Base-by-base conservation (phyloP, 2,329 filamentous ascomycete species). In the Neofusicoccum laricinum region DNA sequence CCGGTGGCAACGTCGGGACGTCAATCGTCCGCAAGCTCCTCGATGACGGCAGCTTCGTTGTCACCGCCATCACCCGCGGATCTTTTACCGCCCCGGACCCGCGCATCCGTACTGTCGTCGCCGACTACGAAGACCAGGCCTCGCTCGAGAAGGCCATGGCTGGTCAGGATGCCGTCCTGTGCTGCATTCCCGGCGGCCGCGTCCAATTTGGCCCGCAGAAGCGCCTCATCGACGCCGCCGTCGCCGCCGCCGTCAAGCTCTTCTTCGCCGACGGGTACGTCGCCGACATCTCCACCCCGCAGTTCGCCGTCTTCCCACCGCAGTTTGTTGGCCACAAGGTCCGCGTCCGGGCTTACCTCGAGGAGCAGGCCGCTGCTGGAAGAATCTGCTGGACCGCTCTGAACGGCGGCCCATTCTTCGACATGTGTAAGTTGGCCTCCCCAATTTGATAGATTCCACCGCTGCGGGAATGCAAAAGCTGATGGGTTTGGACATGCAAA, bases 261-360 rank as follows among this genome's bases (percentile, higher is more conserved):
- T 77, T 80, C 68, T 73, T 82, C 36, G 78, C 79, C 12, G 71
- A 74, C 66, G 3, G 75, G 73, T 64, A 73, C 72, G 65, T 75
- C 2, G 68, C 71, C 0, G 63, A 75, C 36, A 53, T 76, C 1
- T 55, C 19, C 10, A 70, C 69, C 4, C 67, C 70, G 61, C 71
- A 72, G 34, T 76, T 64, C 51, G 64, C 51, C 3, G 64, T 72
- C 8, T 2, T 77, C 15, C 74, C 74, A 7, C 71, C 75, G 57
- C 17, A 51, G 8, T 63, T 65, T 11, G 67, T 68, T 4, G 75
- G 75, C 0, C 70, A 69, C 0, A 77, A 77, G 63, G 15, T 67
- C 43, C 68, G 69, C 21, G 69, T 73, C 4, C 62, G 74, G n/a
- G 57, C 64, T 36, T 74, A 75, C 38, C 66, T 77, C 10, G 66